phyloP scores from a whole-genome alignment of 306 rosid species.

The Trifolium subterraneum region DNA sequence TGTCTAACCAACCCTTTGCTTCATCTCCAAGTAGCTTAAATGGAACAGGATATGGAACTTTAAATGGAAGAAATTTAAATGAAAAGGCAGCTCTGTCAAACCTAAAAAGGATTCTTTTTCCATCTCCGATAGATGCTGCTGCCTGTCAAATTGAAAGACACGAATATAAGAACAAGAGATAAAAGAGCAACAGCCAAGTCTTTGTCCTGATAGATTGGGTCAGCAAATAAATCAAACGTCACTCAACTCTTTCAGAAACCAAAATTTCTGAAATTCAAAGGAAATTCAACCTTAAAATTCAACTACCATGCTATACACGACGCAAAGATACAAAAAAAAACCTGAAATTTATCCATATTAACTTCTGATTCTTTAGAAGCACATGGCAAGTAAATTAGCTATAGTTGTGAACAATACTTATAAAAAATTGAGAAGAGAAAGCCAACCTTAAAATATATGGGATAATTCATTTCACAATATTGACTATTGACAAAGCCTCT shows the following conservation, averaged over 20 bases:
- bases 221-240: neutral
- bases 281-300: too few relatives aligned
- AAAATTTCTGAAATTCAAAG: too few relatives aligned
- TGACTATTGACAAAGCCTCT: conserved; percentile 3
- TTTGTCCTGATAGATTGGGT: neutral
- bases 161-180: conserved; percentile 10
- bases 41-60: conserved; percentile 99
- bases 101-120: conserved; percentile 82
- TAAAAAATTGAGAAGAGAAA: neutral
- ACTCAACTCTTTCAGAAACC: conserved; percentile 13
- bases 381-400: neutral
- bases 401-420: neutral
- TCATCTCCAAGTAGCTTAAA: conserved; percentile 94
- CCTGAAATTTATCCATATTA: neutral
- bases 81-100: conserved; percentile 95
- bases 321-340: neutral
- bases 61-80: conserved; percentile 84
- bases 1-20: conserved; percentile 98
- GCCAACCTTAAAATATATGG: conserved; percentile 3
- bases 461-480: conserved; percentile 14
- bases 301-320: neutral
- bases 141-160: conserved; percentile 60
- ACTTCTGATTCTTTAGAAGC: conserved; percentile 24
- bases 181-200: conserved; percentile 6
- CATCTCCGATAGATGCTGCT: conserved; percentile 80